Percentiles rank a stretch among this genome's conserved stretches.
phyloP scores from a whole-genome alignment of 176 grass and related monocot genomes.

The Oryza meyeriana region DNA sequence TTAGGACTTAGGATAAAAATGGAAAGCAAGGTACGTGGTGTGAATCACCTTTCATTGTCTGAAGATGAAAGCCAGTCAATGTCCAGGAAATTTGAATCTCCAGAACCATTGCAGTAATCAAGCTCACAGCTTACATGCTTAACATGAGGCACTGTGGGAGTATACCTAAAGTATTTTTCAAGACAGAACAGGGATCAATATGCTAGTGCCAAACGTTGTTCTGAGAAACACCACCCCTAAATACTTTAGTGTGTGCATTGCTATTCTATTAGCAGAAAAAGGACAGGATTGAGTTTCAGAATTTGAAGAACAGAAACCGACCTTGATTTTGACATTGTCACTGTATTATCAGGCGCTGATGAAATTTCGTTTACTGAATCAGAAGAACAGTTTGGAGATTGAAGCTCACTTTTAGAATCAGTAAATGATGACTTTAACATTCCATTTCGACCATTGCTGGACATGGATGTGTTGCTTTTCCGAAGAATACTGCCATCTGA shows the following conservation, averaged over 20 bases:
- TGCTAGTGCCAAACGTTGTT: background rate
- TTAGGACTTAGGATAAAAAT: slow-evolving; percentile 8
- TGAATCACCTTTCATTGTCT: slow-evolving; percentile 52
- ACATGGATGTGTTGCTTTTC: slow-evolving; percentile 44
- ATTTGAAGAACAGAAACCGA: slow-evolving; percentile 29
- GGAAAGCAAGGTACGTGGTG: background rate
- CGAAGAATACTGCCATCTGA: slow-evolving; percentile 86
- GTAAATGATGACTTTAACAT: slow-evolving; percentile 36
- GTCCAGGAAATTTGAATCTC: slow-evolving; percentile 63
- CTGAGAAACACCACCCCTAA: background rate
- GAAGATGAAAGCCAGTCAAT: slow-evolving; percentile 59
- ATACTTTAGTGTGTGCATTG: background rate
- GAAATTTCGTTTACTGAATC: slow-evolving; percentile 26
- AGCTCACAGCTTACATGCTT: slow-evolving; percentile 43
- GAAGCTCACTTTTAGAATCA: slow-evolving; percentile 30
- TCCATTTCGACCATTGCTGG: slow-evolving; percentile 52
- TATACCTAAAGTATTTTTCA: slow-evolving; percentile 42
- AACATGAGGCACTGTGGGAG: slow-evolving; percentile 30
- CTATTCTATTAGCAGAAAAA: slow-evolving; percentile 5
- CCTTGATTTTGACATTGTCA: slow-evolving; percentile 34
- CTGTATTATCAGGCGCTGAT: slow-evolving; percentile 10
- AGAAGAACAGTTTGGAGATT: slow-evolving; percentile 29
- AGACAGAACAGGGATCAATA: slow-evolving; percentile 21
- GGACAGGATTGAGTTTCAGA: slow-evolving; percentile 21
- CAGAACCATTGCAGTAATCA: slow-evolving; percentile 43